phyloP scores from a whole-genome alignment of 1,139 yeast genomes.

The Debaryomycetaceae sp. region DNA sequence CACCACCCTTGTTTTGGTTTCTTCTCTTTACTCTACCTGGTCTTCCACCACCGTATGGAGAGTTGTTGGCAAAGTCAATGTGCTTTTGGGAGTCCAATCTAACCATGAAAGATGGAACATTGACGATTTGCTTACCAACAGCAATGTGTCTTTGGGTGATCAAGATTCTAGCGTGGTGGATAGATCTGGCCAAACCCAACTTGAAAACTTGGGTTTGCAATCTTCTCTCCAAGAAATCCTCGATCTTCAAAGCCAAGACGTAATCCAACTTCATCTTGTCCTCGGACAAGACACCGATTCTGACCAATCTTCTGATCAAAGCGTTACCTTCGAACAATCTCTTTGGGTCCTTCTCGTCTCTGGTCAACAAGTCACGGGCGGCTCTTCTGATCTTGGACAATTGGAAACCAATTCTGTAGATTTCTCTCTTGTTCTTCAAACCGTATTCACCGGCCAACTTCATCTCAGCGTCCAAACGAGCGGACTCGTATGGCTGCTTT shows the following conservation, averaged over 20 bases:
- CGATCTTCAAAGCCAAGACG: slow-evolving; percentile 95
- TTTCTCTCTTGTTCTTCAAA: slow-evolving; percentile 99
- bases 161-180: slow-evolving; percentile 99
- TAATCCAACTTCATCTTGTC: slow-evolving; percentile 99
- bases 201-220: slow-evolving; percentile 99
- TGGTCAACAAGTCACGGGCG: slow-evolving; percentile 99
- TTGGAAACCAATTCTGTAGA: slow-evolving; percentile 98
- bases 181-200: slow-evolving; percentile 98
- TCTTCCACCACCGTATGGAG: slow-evolving; percentile 99
- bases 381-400: slow-evolving; percentile 99
- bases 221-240: slow-evolving; percentile 99
- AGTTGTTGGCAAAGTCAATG: slow-evolving; percentile 98
- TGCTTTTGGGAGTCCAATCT: slow-evolving; percentile 99
- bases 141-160: slow-evolving; percentile 99
- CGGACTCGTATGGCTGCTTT: slow-evolving; percentile 98
- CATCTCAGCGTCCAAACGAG: slow-evolving; percentile 99
- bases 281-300: slow-evolving; percentile 98
- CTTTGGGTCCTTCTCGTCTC: slow-evolving; percentile 99
- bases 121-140: slow-evolving; percentile 99
- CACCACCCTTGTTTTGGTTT: slow-evolving; percentile 69
- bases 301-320: slow-evolving; percentile 95
- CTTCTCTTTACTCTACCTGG: slow-evolving; percentile 99
- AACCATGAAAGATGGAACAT: slow-evolving; percentile 98
- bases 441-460: slow-evolving; percentile 99
- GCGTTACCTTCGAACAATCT: slow-evolving; percentile 99